Evolutionary conservation across 306 rosid genomes (phyloP).

Genomic region (Rubus idaeus): DNA sequence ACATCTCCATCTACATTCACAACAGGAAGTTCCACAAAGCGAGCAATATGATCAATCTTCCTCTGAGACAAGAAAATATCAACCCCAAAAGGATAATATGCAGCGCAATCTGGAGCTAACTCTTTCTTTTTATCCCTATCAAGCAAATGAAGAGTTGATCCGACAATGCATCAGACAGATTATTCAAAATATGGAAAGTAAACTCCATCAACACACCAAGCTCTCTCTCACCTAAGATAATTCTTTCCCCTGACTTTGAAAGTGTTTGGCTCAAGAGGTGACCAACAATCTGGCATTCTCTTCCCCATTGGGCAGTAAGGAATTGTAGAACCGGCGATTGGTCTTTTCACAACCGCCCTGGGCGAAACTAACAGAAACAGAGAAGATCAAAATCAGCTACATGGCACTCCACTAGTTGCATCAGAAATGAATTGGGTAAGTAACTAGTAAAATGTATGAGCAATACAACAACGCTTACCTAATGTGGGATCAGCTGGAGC

Average conservation of each 20-base stretch:
- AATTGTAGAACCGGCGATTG: constrained; percentile 65
- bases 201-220: not conserved
- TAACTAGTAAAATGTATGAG: not conserved
- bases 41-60: constrained; percentile 88
- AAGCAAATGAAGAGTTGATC: constrained; percentile 22
- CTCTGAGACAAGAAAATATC: constrained; percentile 74
- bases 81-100: constrained; percentile 79
- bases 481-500: constrained; percentile 36
- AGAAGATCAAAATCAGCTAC: constrained; percentile 27
- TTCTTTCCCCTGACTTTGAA: constrained; percentile 87
- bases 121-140: constrained; percentile 96
- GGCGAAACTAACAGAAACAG: constrained; percentile 63
- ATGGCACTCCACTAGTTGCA: not conserved
- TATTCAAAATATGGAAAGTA: not conserved
- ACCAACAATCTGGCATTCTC: constrained; percentile 79
- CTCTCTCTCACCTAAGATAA: constrained; percentile 57
- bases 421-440: not conserved
- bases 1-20: constrained; percentile 56
- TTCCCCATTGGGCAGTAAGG: constrained; percentile 66
- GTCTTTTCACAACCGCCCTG: constrained; percentile 58
- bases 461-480: constrained; percentile 49
- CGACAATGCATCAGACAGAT: constrained; percentile 23
- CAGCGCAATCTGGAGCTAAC: constrained; percentile 65
- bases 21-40: constrained; percentile 87
- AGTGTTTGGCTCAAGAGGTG: constrained; percentile 73